Conservation (phyloP, 2,329 filamentous ascomycete species). For the Pyrenochaeta sp. region DNA sequence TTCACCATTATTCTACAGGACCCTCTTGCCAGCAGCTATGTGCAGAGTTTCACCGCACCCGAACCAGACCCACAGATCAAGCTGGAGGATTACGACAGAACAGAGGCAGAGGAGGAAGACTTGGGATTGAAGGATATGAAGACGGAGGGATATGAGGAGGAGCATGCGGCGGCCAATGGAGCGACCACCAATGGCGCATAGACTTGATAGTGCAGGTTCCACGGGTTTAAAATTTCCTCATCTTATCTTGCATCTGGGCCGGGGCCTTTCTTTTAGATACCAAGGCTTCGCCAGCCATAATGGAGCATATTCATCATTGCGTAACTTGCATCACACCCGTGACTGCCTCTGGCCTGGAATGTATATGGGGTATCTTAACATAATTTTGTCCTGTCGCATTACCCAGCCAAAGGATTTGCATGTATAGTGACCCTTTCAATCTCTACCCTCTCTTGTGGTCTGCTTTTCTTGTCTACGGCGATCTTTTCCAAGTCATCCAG, state of each 20-base stretch:
- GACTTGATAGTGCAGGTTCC: conserved; percentile 1
- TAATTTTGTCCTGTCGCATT: conserved; percentile 27
- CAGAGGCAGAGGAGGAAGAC: conserved; percentile 92
- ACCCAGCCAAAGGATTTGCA: conserved; percentile 78
- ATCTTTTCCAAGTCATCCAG: conserved; percentile 75
- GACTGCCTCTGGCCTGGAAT: neutral
- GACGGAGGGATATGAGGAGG: conserved; percentile 80
- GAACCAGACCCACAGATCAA: conserved; percentile 86
- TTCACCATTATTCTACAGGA: conserved; percentile 88
- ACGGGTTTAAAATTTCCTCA: conserved; percentile 24
- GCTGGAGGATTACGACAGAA: conserved; percentile 83
- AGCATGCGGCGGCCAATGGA: conserved; percentile 37
- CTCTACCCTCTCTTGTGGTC: conserved; percentile 71
- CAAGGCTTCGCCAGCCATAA: conserved; percentile 45
- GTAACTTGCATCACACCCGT: neutral
- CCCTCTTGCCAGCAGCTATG: conserved; percentile 90
- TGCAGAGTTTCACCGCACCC: conserved; percentile 83
- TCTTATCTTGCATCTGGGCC: conserved; percentile 32
- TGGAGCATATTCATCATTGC: conserved; percentile 19
- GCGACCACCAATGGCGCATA: conserved; percentile 27
- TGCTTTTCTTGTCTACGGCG: conserved; percentile 79
- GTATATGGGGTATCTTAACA: too few species aligned
- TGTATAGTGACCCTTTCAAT: conserved; percentile 78
- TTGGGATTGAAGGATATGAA: conserved; percentile 93
- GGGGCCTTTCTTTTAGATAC: conserved; percentile 42